Conservation (phyloP, 768 basidiomycete species). For the Russula sp. region DNA sequence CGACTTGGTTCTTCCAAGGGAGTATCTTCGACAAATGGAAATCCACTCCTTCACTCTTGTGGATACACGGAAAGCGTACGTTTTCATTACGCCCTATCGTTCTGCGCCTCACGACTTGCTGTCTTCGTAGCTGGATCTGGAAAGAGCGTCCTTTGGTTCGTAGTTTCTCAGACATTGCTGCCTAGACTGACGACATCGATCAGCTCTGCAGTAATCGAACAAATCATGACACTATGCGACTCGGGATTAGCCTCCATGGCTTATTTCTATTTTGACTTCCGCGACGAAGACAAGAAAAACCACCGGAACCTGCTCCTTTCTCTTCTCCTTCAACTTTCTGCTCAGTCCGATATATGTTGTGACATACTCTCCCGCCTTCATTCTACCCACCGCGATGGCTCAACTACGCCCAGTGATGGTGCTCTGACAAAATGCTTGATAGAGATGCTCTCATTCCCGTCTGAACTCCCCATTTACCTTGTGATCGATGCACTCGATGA, state of each 20-base stretch:
- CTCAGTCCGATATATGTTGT: background rate
- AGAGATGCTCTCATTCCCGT: background rate
- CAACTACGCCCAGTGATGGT: background rate
- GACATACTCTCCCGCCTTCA: background rate
- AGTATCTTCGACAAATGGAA: background rate
- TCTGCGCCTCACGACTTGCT: too few relatives aligned
- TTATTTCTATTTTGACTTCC: constrained; percentile 2
- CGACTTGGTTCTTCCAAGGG: background rate
- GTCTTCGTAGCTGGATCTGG: background rate
- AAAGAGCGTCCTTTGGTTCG: background rate
- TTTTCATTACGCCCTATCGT: background rate
- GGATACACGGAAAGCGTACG: constrained; percentile 1
- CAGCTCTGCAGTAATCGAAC: background rate
- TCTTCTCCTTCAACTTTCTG: background rate
- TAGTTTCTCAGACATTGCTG: background rate
- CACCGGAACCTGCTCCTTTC: background rate
- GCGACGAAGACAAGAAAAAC: background rate
- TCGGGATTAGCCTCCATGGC: background rate
- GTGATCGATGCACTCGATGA: constrained; percentile 5
- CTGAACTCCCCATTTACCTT: background rate
- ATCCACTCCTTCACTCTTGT: background rate
- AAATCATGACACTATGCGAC: background rate
- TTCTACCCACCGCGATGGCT: background rate
- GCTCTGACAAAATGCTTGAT: background rate
- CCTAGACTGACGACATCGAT: background rate